These are phyloP conservation scores for Yamadazyma membranifaciens DNA, from an alignment of 1,139 yeast species.

Conservation along the genomic window DNA sequence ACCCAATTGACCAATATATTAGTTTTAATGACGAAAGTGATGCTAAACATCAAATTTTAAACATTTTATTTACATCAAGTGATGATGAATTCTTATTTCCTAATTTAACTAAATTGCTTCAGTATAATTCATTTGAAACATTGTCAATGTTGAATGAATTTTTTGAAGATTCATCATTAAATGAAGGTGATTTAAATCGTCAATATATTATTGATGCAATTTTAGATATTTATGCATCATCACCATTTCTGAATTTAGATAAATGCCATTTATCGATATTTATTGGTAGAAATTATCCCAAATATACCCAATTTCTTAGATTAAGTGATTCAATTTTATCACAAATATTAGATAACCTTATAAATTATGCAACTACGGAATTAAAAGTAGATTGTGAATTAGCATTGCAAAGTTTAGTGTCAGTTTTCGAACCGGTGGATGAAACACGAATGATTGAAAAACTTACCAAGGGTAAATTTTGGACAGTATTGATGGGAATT, in stretches of 20 bases:
- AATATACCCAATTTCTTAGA: constrained; percentile 74
- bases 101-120: constrained; percentile 49
- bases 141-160: constrained; percentile 71
- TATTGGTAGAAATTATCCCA: constrained; percentile 73
- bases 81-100: constrained; percentile 53
- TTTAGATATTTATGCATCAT: constrained; percentile 47
- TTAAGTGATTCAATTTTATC: constrained; percentile 59
- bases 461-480: constrained; percentile 53
- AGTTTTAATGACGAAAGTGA: constrained; percentile 13
- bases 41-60: constrained; percentile 4
- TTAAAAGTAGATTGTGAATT: constrained; percentile 64
- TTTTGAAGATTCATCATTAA: constrained; percentile 69
- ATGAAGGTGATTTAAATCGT: constrained; percentile 53
- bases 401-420: constrained; percentile 66
- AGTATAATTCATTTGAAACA: constrained; percentile 53
- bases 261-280: constrained; percentile 57
- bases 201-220: constrained; percentile 69
- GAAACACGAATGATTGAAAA: constrained; percentile 46
- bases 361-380: constrained; percentile 38
- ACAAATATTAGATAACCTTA: constrained; percentile 48
- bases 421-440: constrained; percentile 59
- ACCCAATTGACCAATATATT: constrained; percentile 63
- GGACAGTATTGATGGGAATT: constrained; percentile 55
- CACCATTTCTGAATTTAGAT: constrained; percentile 34
- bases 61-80: constrained; percentile 2